Base-by-base conservation (phyloP, 1,139 yeast genomes). In the Geotrichum armillariae region DNA sequence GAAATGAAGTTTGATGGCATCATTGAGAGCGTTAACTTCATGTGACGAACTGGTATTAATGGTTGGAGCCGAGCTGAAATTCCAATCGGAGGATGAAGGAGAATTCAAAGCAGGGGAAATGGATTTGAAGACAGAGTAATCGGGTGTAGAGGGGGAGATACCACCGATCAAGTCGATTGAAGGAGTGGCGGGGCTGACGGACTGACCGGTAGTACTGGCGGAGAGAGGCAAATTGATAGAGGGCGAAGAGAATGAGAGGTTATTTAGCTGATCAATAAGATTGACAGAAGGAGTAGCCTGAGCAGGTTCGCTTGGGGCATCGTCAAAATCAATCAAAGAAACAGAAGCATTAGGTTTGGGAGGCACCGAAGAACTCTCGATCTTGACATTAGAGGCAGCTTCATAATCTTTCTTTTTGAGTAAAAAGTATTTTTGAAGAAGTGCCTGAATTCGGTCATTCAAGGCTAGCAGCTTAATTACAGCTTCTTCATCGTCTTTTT, bases 271-370 rank as follows among this genome's bases (percentile, higher is more conserved):
- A 50, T 87, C 82, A 57, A 87, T 73, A 57, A 87, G 74, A 62
- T 87, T 95, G 50, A 46, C 45, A 22, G 54, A 16, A 21, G 55
- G 22, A 9, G 51, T 16, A 1, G 45, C 33, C 4, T 53, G 16
- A 4, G 37, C 5, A 20, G 46, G 18, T 11, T 11, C 22, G 21
- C 14, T 33, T 21, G 38, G 46, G 17, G 36, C 89, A 58, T 82
- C 89, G 61, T 80, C 93, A 61, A 90, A 86, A 65, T 90, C 96
- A 61, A 90, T 87, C 63, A 90, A 76, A n/a, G 70, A 63, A 79
- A 85, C 59, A 23, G 65, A 58, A 16, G 61, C 54, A 2, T 60
- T 61, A 32, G 62, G 58, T 33, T 58, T 56, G 3, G 54, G 42
- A 9, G 57, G 57, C 21, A 80, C 76, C 35, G 70, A 66, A 6